Conservation (phyloP, 768 basidiomycete genomes). For the Megacollybia marginata region DNA sequence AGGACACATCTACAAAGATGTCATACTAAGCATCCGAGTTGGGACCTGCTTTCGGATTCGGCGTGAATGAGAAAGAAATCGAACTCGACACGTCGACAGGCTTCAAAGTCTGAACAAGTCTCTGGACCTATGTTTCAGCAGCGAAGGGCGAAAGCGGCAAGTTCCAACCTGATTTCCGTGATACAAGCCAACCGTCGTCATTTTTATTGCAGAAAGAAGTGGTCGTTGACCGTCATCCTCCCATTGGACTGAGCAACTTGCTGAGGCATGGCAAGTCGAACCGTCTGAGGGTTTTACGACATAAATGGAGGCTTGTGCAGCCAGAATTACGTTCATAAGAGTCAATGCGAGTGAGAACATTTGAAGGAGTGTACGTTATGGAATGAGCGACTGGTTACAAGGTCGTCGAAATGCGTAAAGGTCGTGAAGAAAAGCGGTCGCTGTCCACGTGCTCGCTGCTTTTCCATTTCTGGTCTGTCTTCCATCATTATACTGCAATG, state of each 20-base stretch:
- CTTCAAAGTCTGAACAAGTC: slow-evolving; percentile 48
- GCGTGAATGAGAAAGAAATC: slow-evolving; percentile 50
- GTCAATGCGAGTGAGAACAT: no score
- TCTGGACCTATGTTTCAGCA: slow-evolving; percentile 21
- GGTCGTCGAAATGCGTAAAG: no score
- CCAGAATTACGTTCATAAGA: no score
- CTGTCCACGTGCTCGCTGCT: no score
- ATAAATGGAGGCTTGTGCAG: no score
- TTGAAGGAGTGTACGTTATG: no score
- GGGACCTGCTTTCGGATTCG: slow-evolving; percentile 47
- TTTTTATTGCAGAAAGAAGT: slow-evolving; percentile 38
- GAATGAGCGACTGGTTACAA: no score
- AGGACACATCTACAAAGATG: not conserved
- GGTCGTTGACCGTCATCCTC: slow-evolving; percentile 54
- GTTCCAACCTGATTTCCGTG: slow-evolving; percentile 43
- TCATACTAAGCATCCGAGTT: slow-evolving; percentile 54
- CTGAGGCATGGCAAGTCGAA: no score
- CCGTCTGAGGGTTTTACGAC: no score
- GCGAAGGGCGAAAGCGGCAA: not conserved
- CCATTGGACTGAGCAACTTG: slow-evolving; percentile 37
- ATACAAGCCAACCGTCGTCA: slow-evolving; percentile 49
- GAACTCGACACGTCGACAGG: slow-evolving; percentile 45
- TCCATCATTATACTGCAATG: no score
- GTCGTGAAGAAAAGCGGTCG: no score
- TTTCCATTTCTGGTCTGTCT: no score